Percentiles rank a stretch among this genome's conserved stretches.
Evolutionary conservation across 768 basidiomycete genomes (phyloP).

Genomic region (Tricholoma flavovirens): DNA sequence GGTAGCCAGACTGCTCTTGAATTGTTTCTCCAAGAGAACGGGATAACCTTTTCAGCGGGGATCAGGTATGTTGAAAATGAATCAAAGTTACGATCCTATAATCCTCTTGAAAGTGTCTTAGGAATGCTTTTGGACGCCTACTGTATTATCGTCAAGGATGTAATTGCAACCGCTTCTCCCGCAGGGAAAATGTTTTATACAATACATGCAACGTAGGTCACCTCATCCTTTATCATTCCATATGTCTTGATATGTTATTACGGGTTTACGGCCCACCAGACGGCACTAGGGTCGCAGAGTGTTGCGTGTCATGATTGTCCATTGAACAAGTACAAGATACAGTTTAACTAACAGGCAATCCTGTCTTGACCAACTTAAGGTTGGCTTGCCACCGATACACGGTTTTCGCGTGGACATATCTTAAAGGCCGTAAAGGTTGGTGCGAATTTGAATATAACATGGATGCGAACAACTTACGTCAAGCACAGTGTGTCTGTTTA

Average conservation of each 20-base stretch:
- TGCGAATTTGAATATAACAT: background rate
- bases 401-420: conserved; percentile 23
- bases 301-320: background rate
- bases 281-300: conserved; percentile 19
- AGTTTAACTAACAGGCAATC: background rate
- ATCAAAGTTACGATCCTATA: background rate
- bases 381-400: conserved; percentile 1
- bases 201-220: conserved; percentile 48
- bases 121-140: conserved; percentile 62
- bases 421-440: conserved; percentile 7
- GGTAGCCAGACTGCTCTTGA: no score
- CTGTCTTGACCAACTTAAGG: background rate
- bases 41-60: no score
- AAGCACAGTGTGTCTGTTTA: conserved; percentile 30
- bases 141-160: conserved; percentile 51
- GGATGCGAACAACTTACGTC: conserved; percentile 25
- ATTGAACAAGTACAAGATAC: background rate
- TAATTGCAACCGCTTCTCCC: conserved; percentile 62
- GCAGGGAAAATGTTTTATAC: conserved; percentile 52
- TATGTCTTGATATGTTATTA: background rate
- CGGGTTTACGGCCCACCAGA: conserved; percentile 37
- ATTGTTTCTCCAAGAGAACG: no score
- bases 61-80: no score
- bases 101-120: conserved; percentile 38
- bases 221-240: background rate